These are phyloP conservation scores for Diaporthe sp. DNA, from an alignment of 2,329 filamentous ascomycete species.

Conservation along the genomic window DNA sequence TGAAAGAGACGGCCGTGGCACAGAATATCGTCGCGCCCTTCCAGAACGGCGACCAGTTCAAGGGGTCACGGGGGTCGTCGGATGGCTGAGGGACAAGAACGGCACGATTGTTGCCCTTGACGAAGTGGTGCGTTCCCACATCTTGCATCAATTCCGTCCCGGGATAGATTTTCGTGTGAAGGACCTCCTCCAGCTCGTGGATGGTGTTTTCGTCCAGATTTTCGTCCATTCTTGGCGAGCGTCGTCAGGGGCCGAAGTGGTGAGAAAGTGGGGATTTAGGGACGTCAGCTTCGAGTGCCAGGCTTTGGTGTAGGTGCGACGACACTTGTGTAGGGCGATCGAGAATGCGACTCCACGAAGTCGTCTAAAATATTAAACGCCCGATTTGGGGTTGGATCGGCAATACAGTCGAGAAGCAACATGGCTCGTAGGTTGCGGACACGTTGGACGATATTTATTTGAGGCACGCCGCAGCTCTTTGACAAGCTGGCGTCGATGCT, in stretches of 20 bases:
- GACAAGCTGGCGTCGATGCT: not conserved
- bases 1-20: constrained; percentile 52
- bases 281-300: not conserved
- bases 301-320: not conserved
- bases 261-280: not conserved
- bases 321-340: not conserved
- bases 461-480: not conserved
- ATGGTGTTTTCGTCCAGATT: constrained; percentile 39
- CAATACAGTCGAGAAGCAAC: not conserved
- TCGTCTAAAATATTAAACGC: not conserved
- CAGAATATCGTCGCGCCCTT: constrained; percentile 50
- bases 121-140: constrained; percentile 71
- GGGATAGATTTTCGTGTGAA: constrained; percentile 47
- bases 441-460: not conserved
- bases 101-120: constrained; percentile 61
- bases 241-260: not conserved
- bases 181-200: constrained; percentile 39
- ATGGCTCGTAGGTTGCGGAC: not conserved
- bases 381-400: not conserved
- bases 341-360: not conserved
- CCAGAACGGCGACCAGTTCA: constrained; percentile 60
- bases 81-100: constrained; percentile 60
- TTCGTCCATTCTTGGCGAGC: constrained; percentile 36
- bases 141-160: constrained; percentile 56
- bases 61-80: constrained; percentile 58